Conservation (phyloP, 2,329 filamentous ascomycete species). For the Sporothrix phasma region DNA sequence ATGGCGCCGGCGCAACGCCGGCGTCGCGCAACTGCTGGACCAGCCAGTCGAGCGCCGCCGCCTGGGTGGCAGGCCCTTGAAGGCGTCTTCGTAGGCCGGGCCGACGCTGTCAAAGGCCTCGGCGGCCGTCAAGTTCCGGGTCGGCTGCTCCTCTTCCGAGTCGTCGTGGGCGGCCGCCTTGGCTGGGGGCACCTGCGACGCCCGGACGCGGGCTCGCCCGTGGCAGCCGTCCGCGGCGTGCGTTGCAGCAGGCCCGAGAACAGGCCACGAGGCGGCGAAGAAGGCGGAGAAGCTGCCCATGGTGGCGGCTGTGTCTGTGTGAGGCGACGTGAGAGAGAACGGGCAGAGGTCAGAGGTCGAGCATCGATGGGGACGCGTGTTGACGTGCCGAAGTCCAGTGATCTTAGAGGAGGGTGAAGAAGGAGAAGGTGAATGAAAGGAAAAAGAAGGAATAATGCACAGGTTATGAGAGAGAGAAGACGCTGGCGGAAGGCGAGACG, state of each 20-base stretch:
- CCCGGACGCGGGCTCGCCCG: neutral
- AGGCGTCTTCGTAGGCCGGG: constrained; percentile 24
- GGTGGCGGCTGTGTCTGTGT: neutral
- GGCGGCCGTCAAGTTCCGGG: constrained; percentile 17
- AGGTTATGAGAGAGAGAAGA: too few species aligned
- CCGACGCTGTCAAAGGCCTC: constrained; percentile 23
- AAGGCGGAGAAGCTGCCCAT: neutral
- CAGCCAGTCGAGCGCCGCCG: constrained; percentile 22
- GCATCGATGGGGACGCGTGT: neutral
- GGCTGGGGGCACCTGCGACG: neutral
- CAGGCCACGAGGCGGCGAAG: constrained; percentile 3
- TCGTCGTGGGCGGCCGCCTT: neutral
- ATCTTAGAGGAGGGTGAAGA: neutral
- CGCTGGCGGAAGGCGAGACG: too few species aligned
- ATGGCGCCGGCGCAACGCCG: neutral
- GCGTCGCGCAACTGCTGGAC: constrained; percentile 16
- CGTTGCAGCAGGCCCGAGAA: neutral
- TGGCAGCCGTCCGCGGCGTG: neutral
- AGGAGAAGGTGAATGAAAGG: neutral
- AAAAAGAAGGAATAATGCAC: neutral
- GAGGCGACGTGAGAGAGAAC: neutral
- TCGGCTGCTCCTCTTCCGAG: neutral
- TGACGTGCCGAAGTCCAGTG: neutral
- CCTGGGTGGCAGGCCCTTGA: constrained; percentile 21
- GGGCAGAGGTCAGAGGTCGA: neutral